A percentile compares a stretch with the other conserved stretches of the same genome.
Evolutionary conservation across 2,329 filamentous ascomycete genomes (phyloP).

Genomic region (Mariannaea sp.): DNA sequence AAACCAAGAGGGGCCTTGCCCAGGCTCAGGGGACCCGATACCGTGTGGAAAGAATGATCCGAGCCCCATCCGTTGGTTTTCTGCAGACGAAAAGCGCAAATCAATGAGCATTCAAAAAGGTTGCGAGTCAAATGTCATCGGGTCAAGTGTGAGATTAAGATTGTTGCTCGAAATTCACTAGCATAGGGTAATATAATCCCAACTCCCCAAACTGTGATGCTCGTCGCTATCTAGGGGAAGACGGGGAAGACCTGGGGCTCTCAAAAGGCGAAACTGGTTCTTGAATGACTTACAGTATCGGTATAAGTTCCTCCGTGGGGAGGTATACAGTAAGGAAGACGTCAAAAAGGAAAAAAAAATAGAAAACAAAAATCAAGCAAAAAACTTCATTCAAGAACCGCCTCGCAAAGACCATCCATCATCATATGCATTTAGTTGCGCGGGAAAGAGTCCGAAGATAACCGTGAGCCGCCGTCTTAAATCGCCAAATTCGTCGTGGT

Average conservation of each 20-base stretch:
- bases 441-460: conserved; percentile 29
- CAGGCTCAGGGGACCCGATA: too few species aligned
- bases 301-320: conserved; percentile 37
- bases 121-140: background rate
- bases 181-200: background rate
- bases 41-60: too few species aligned
- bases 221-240: background rate
- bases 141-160: background rate
- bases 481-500: conserved; percentile 33
- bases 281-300: conserved; percentile 39
- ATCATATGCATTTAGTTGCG: conserved; percentile 34
- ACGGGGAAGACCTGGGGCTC: conserved; percentile 11
- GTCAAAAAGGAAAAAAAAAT: conserved; percentile 27
- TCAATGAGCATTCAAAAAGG: too few species aligned
- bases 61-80: too few species aligned
- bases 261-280: conserved; percentile 30
- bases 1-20: too few species aligned
- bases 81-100: too few species aligned
- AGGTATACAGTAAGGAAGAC: conserved; percentile 29
- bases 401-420: conserved; percentile 36
- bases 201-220: background rate
- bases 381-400: conserved; percentile 39
- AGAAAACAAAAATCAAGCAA: conserved; percentile 32
- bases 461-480: conserved; percentile 36
- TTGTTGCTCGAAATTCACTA: background rate